These are phyloP conservation scores for Fusarium poae DNA, from an alignment of 2,329 filamentous ascomycete genomes.

Conservation along the genomic window DNA sequence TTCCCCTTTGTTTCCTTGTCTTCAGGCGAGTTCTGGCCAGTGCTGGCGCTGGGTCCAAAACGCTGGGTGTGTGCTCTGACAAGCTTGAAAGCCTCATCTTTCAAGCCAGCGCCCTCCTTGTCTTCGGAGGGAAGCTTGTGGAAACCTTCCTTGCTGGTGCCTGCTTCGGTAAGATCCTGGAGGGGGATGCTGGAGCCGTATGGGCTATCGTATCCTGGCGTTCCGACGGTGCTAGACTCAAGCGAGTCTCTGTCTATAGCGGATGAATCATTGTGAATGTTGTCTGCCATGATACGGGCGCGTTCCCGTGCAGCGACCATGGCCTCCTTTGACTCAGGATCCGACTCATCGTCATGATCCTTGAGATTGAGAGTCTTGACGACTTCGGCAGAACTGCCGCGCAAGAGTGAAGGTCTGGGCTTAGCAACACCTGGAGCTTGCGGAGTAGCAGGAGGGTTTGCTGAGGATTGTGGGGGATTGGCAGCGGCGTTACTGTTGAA, in stretches of 20 bases:
- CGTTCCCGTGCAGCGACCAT: slow-evolving; percentile 58
- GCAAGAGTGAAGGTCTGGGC: slow-evolving; percentile 59
- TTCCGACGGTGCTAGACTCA: slow-evolving; percentile 53
- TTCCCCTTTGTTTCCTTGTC: slow-evolving; percentile 8
- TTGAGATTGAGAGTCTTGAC: slow-evolving; percentile 46
- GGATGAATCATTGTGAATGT: slow-evolving; percentile 54
- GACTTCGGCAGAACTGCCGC: slow-evolving; percentile 58
- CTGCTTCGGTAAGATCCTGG: slow-evolving; percentile 47
- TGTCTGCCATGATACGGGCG: slow-evolving; percentile 58
- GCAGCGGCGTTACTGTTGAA: slow-evolving; percentile 62
- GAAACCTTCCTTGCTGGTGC: slow-evolving; percentile 35
- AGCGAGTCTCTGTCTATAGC: slow-evolving; percentile 54
- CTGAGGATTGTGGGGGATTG: slow-evolving; percentile 44
- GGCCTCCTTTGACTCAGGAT: slow-evolving; percentile 53
- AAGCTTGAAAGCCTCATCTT: slow-evolving; percentile 58
- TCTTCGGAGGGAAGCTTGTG: slow-evolving; percentile 35
- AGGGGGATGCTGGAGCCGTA: slow-evolving; percentile 51
- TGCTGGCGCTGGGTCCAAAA: slow-evolving; percentile 30
- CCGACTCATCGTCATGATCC: slow-evolving; percentile 46
- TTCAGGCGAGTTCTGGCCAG: slow-evolving; percentile 15
- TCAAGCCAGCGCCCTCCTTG: slow-evolving; percentile 21
- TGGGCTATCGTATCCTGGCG: slow-evolving; percentile 46
- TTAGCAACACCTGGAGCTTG: slow-evolving; percentile 39
- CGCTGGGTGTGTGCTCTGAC: slow-evolving; percentile 58
- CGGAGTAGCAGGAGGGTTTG: slow-evolving; percentile 24